Evolutionary conservation across 805 yeast species (phyloP).

Genomic region (Ogataea zsoltii): DNA sequence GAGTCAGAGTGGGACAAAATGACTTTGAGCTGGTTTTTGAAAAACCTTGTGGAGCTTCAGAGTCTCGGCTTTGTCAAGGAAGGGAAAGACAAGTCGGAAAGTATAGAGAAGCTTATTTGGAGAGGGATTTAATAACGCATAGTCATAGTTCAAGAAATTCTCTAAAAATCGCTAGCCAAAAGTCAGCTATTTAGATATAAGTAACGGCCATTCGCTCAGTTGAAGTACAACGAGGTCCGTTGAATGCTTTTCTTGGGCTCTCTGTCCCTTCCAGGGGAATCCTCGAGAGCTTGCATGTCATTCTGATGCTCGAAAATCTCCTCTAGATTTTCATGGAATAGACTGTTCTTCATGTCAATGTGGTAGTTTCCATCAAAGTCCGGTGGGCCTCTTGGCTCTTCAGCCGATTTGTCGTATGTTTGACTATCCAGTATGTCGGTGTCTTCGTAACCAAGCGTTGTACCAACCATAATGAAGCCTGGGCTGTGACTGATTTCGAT

Average conservation of each 20-base stretch:
- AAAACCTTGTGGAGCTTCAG: constrained; percentile 69
- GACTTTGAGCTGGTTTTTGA: constrained; percentile 71
- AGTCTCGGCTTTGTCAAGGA: constrained; percentile 69
- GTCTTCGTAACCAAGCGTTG: constrained; percentile 10
- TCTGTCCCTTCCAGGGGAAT: background rate
- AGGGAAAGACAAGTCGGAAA: constrained; percentile 58
- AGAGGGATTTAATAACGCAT: constrained; percentile 46
- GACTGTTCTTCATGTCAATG: constrained; percentile 8
- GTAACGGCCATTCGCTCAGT: constrained; percentile 5
- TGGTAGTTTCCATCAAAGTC: background rate
- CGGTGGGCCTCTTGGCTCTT: background rate
- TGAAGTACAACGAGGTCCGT: constrained; percentile 26
- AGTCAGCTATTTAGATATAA: no score
- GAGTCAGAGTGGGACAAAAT: constrained; percentile 61
- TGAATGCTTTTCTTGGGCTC: constrained; percentile 9
- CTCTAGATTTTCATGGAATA: constrained; percentile 11
- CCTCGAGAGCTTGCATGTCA: constrained; percentile 1
- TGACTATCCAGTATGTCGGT: constrained; percentile 3
- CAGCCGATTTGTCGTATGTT: background rate
- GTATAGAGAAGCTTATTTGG: constrained; percentile 72
- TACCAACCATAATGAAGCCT: constrained; percentile 15
- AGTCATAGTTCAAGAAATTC: no score
- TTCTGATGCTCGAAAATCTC: constrained; percentile 12
- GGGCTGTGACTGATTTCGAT: constrained; percentile 8
- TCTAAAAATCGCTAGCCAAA: no score